Conservation (phyloP, 495 filamentous ascomycete species). For the Hypoxylon trugodes region DNA sequence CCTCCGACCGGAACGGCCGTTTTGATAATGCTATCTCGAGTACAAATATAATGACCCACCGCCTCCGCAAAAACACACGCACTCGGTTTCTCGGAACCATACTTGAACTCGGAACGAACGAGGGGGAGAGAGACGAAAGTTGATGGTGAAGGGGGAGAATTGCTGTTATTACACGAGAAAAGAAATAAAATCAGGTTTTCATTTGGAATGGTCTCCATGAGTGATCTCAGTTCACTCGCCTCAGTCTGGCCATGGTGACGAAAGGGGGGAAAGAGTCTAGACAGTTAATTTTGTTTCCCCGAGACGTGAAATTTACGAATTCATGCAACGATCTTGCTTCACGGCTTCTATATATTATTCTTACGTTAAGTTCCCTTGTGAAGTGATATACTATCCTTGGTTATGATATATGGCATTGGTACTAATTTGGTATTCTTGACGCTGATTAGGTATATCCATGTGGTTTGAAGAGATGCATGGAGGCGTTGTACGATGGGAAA, state of each 20-base stretch:
- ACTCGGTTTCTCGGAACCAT: conserved; percentile 24
- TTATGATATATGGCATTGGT: not conserved
- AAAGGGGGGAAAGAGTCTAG: conserved; percentile 44
- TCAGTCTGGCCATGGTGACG: conserved; percentile 31
- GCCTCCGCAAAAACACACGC: conserved; percentile 18
- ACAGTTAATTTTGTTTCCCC: conserved; percentile 48
- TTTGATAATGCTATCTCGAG: conserved; percentile 37
- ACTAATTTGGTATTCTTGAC: too few relatives aligned
- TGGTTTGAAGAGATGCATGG: too few relatives aligned
- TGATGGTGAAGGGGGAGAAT: conserved; percentile 32
- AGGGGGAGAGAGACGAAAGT: conserved; percentile 27
- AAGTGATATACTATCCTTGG: conserved; percentile 12
- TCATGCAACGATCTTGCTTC: conserved; percentile 42
- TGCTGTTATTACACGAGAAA: conserved; percentile 46
- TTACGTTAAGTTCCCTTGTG: not conserved
- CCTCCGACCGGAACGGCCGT: conserved; percentile 31
- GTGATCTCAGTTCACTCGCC: conserved; percentile 22
- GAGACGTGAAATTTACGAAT: conserved; percentile 42
- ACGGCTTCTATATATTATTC: conserved; percentile 7
- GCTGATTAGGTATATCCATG: too few relatives aligned
- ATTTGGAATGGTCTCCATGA: conserved; percentile 44
- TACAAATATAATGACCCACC: conserved; percentile 36
- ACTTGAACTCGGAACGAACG: conserved; percentile 32
- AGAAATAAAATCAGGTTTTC: conserved; percentile 50
- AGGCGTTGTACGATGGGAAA: too few relatives aligned